phyloP scores from a whole-genome alignment of 2,329 filamentous ascomycete species.

The Bipolaris zeicola region DNA sequence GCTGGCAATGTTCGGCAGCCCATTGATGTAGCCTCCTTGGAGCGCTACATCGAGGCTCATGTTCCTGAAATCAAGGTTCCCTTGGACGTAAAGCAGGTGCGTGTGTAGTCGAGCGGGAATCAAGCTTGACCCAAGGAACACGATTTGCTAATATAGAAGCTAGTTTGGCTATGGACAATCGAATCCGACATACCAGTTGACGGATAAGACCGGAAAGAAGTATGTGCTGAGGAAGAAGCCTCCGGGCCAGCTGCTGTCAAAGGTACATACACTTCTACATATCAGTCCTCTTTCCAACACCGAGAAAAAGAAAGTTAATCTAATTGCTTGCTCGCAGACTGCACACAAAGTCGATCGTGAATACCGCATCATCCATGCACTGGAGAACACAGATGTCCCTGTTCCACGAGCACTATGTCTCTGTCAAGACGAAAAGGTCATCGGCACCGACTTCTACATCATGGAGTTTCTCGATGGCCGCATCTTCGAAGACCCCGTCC shows the following conservation, averaged over 20 bases:
- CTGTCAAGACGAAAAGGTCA: constrained; percentile 78
- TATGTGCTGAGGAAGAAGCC: constrained; percentile 98
- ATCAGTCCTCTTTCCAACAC: not conserved
- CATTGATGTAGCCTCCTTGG: constrained; percentile 80
- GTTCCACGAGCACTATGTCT: constrained; percentile 83
- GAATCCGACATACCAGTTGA: constrained; percentile 95
- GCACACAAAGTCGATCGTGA: constrained; percentile 97
- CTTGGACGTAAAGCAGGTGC: constrained; percentile 85
- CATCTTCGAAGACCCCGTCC: constrained; percentile 86
- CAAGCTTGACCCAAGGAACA: not conserved
- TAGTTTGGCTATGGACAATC: constrained; percentile 97
- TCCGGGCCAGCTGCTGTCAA: constrained; percentile 85
- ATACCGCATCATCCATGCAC: constrained; percentile 85
- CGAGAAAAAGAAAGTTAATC: not conserved
- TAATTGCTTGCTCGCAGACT: constrained; percentile 58
- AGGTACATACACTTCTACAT: constrained; percentile 16
- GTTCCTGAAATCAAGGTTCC: constrained; percentile 86
- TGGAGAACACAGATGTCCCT: constrained; percentile 79
- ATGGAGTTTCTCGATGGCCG: constrained; percentile 96
- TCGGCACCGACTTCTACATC: constrained; percentile 94
- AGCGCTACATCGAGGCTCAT: constrained; percentile 75
- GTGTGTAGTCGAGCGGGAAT: not conserved
- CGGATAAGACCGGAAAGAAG: constrained; percentile 68
- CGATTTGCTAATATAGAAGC: constrained; percentile 9
- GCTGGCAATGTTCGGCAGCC: constrained; percentile 88